These are phyloP conservation scores for Dalbergia cochinchinensis DNA, from an alignment of 306 rosid species.

Conservation along the genomic window DNA sequence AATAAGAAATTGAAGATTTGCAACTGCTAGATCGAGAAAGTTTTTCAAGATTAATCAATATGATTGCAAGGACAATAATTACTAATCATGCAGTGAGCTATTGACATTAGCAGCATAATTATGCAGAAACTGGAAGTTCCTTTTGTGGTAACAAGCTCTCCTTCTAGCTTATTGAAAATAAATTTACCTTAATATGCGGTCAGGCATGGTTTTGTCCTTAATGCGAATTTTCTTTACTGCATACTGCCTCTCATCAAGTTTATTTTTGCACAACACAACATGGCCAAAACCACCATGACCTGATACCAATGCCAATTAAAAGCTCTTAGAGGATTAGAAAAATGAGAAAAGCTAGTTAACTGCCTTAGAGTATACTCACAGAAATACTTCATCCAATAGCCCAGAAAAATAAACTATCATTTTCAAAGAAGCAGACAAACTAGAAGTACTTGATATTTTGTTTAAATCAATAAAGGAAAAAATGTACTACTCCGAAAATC, in stretches of 20 bases:
- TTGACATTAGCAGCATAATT: slow-evolving; percentile 17
- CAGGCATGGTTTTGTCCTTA: slow-evolving; percentile 86
- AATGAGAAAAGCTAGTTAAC: slow-evolving; percentile 34
- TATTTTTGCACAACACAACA: slow-evolving; percentile 93
- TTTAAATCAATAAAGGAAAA: neutral
- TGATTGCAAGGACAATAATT: slow-evolving; percentile 33
- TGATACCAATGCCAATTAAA: slow-evolving; percentile 47
- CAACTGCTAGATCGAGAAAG: slow-evolving; percentile 9
- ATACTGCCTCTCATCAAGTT: slow-evolving; percentile 94
- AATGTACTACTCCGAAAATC: slow-evolving; percentile 7
- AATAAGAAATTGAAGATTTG: slow-evolving; percentile 33
- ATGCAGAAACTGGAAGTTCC: slow-evolving; percentile 18
- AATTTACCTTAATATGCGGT: slow-evolving; percentile 84
- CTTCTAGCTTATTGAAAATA: slow-evolving; percentile 34
- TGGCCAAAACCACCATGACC: slow-evolving; percentile 99
- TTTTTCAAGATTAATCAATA: slow-evolving; percentile 24
- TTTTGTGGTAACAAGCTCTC: slow-evolving; percentile 16
- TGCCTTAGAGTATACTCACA: slow-evolving; percentile 3
- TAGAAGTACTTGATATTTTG: slow-evolving; percentile 13
- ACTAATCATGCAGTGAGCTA: slow-evolving; percentile 27
- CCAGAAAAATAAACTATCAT: neutral
- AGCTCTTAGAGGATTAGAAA: slow-evolving; percentile 37
- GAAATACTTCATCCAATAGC: slow-evolving; percentile 14
- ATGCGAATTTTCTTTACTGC: slow-evolving; percentile 96
- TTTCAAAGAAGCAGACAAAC: slow-evolving; percentile 29